Evolutionary conservation across 768 basidiomycete genomes (phyloP).

Genomic region (Lactarius tabidus): DNA sequence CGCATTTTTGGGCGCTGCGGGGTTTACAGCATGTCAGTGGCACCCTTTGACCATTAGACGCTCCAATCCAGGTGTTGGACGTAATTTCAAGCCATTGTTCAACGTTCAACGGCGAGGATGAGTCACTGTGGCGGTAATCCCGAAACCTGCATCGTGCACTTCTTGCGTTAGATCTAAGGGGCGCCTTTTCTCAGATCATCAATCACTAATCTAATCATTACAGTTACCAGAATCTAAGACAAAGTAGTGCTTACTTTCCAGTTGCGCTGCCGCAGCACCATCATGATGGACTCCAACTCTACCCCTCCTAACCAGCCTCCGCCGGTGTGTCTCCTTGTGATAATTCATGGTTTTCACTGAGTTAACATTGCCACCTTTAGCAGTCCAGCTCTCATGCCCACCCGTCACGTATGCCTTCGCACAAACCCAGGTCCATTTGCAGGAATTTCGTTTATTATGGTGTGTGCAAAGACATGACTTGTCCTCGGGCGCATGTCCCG

Average conservation of each 20-base stretch:
- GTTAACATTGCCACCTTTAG: not conserved
- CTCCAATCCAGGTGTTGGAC: not conserved
- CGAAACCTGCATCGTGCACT: not conserved
- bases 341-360: not conserved
- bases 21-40: not conserved
- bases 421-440: constrained; percentile 6
- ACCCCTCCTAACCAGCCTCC: not conserved
- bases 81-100: not conserved
- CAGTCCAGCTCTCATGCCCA: not conserved
- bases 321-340: not conserved
- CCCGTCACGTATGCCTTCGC: not conserved
- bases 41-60: not conserved
- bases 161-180: too few species aligned
- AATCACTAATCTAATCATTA: not conserved
- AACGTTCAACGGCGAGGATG: not conserved
- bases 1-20: not conserved
- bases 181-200: not conserved
- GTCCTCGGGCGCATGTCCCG: constrained; percentile 10
- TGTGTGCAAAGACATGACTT: not conserved
- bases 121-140: not conserved
- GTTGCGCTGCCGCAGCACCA: too few species aligned
- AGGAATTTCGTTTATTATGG: constrained; percentile 12
- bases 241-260: too few species aligned
- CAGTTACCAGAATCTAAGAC: not conserved
- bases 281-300: not conserved